These are phyloP conservation scores for Malus sylvestris DNA, from an alignment of 306 rosid genomes.

Conservation along the genomic window DNA sequence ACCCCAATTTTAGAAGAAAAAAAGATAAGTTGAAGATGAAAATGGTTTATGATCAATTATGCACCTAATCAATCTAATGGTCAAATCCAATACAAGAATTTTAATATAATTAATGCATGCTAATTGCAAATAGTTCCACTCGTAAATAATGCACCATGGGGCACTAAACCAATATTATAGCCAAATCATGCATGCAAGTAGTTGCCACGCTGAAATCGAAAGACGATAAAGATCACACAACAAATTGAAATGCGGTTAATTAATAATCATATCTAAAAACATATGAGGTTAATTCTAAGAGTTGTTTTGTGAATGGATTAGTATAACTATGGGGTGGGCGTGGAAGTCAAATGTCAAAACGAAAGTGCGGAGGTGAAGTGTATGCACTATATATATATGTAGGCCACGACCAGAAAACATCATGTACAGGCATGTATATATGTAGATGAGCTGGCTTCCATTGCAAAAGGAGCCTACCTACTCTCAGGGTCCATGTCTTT, in stretches of 20 bases:
- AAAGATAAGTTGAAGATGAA: background rate
- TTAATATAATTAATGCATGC: background rate
- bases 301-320: background rate
- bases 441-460: background rate
- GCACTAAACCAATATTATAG: background rate
- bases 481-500: background rate
- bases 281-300: background rate
- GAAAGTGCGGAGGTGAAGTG: constrained; percentile 3
- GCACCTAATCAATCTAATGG: background rate
- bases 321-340: background rate
- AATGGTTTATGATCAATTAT: background rate
- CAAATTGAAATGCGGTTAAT: background rate
- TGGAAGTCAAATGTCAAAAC: background rate
- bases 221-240: background rate
- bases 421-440: too few relatives aligned
- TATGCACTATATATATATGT: background rate
- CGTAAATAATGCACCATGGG: background rate
- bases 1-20: background rate
- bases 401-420: background rate
- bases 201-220: too few relatives aligned
- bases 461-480: background rate
- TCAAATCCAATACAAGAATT: background rate
- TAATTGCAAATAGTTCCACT: background rate
- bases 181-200: background rate
- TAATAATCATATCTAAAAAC: background rate